These are phyloP conservation scores for Fagopyrum tataricum DNA, from an alignment of 148 eudicot genomes.

Conservation along the genomic window DNA sequence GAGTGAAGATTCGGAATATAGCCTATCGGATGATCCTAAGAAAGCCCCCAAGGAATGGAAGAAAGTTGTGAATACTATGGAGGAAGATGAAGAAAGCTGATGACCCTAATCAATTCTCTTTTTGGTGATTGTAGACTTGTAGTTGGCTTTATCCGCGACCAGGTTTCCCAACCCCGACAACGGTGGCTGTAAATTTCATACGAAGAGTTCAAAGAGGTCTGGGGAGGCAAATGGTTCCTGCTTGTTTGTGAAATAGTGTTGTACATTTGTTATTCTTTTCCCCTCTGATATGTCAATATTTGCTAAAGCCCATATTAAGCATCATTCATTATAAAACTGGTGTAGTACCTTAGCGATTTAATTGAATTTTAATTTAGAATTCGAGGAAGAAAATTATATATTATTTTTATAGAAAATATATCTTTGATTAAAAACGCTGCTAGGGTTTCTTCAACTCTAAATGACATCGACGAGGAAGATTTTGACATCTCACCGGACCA, in stretches of 20 bases:
- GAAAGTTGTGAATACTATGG: slow-evolving; percentile 55
- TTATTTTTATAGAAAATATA: no score
- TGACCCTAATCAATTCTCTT: background rate
- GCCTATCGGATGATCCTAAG: slow-evolving; percentile 86
- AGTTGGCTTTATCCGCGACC: background rate
- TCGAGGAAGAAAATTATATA: no score
- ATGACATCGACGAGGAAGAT: no score
- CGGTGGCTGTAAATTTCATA: slow-evolving; percentile 9
- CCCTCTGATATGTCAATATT: slow-evolving; percentile 1
- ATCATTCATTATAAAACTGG: no score
- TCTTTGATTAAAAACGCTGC: no score
- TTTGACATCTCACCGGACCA: no score
- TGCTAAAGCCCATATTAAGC: background rate
- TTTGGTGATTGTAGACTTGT: background rate
- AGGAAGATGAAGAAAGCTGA: slow-evolving; percentile 43
- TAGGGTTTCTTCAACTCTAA: no score
- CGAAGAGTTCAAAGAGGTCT: slow-evolving; percentile 4
- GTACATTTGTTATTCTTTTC: background rate
- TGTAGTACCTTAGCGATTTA: no score
- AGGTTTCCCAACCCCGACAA: background rate
- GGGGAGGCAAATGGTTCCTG: background rate
- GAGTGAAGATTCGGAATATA: slow-evolving; percentile 60
- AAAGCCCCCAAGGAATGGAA: slow-evolving; percentile 75
- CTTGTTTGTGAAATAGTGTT: background rate
- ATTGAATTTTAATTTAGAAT: no score